Base-by-base conservation (phyloP, 2,329 filamentous ascomycete species). In the Aspergillus eucalypticola region DNA sequence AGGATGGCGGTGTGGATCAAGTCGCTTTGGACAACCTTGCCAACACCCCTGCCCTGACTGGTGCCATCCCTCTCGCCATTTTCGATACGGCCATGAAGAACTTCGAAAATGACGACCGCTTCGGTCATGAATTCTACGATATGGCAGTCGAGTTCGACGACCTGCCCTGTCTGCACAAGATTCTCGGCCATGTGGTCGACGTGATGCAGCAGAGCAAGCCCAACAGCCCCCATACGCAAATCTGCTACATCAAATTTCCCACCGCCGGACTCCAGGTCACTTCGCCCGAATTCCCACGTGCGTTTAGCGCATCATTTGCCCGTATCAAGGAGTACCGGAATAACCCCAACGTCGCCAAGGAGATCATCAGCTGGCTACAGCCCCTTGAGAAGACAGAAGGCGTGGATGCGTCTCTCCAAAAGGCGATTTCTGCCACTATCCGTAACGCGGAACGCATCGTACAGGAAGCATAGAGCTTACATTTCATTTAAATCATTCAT, bases 11-110 rank as follows among this genome's bases (percentile, higher is more conserved):
- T 71, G 78, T 83, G 57, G 79, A 86, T 68, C 66, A 81, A 63
- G 75, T 80, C 66, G 81, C 82, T 56, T 79, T 96, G 64, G 82
- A 89, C 70, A 87, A 86, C 62, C 77, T 90, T 15, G 84, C 84
- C 39, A 80, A 83, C 59, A 94, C 92, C 51, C 92, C 94, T 3
- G 92, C 92, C 8, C 83, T 97, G 64, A 91, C 90, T 61, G 95
- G 95, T n/a, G 95, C 92, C 15, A 96, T 99, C 66, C 93, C 95
- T 2, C 85, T 92, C 58, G 92, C 94, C 41, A 91, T 99, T 51
- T 97, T 96, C 71, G 92, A 96, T 70, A 87, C 91, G 21, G 89
- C 92, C 5, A 87, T 88, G 79, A 91, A 90, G 74, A 88, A 96
- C 69, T 85, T 90, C 55, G 87, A 90, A 65, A 87, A 88, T 73